A percentile compares a stretch with the other conserved stretches of the same genome.
Conservation (phyloP, 73 alveolate species). For the Chromera velia region DNA sequence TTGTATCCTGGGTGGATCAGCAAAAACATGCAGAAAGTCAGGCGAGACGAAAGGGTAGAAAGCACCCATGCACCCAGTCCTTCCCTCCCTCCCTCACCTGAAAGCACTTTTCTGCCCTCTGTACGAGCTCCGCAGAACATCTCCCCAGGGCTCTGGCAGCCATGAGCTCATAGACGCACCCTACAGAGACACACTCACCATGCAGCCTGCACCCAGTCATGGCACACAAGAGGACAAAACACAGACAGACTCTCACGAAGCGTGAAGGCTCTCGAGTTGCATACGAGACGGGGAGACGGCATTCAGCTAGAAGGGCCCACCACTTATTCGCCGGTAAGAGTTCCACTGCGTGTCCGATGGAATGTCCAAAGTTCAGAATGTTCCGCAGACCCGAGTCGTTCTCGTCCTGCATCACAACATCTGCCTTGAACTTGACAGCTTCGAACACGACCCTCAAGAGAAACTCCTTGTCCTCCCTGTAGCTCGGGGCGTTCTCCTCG, state of each 20-base stretch:
- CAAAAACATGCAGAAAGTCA: too few relatives aligned
- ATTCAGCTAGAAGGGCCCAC: background rate
- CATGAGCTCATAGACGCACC: constrained; percentile 16
- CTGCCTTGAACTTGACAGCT: constrained; percentile 8
- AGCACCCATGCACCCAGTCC: too few relatives aligned
- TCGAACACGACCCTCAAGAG: background rate
- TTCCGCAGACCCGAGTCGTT: constrained; percentile 25
- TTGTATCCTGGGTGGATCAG: too few relatives aligned
- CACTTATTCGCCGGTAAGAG: background rate
- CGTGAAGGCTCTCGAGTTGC: too few relatives aligned
- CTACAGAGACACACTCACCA: constrained; percentile 28
- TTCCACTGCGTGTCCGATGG: constrained; percentile 50
- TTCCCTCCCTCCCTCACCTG: too few relatives aligned
- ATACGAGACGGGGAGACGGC: too few relatives aligned
- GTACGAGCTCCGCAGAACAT: background rate
- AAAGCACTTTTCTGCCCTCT: background rate
- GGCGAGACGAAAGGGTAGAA: too few relatives aligned
- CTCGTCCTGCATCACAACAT: constrained; percentile 13
- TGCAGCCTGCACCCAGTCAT: constrained; percentile 13
- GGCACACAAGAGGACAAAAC: background rate
- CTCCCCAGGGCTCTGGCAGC: constrained; percentile 5
- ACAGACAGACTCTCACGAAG: background rate
- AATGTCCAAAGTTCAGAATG: constrained; percentile 46
- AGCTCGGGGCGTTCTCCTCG: background rate
- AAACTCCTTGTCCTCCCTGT: background rate